Evolutionary conservation across 2,329 filamentous ascomycete genomes (phyloP).

Genomic region (Teratosphaeria gauchensis): DNA sequence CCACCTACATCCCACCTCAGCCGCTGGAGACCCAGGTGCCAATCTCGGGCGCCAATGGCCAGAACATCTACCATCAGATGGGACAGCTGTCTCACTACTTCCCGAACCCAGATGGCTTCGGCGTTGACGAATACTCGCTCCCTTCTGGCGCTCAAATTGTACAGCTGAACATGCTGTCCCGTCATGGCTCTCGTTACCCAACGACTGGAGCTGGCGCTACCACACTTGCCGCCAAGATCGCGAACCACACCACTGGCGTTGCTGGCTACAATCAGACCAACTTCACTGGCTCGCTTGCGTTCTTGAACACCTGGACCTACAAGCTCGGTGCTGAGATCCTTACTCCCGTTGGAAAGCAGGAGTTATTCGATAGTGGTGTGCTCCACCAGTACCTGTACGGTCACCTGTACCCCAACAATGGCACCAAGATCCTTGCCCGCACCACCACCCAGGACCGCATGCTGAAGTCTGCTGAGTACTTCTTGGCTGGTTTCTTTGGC

Average conservation of each 20-base stretch:
- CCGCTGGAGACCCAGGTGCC: slow-evolving; percentile 64
- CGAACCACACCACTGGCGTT: slow-evolving; percentile 37
- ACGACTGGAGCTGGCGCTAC: slow-evolving; percentile 49
- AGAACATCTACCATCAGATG: slow-evolving; percentile 61
- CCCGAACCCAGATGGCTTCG: slow-evolving; percentile 59
- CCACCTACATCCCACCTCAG: slow-evolving; percentile 57
- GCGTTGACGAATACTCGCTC: slow-evolving; percentile 60
- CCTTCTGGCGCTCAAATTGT: slow-evolving; percentile 58
- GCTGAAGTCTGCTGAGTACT: slow-evolving; percentile 68
- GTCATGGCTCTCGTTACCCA: slow-evolving; percentile 66
- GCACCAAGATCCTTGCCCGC: slow-evolving; percentile 61
- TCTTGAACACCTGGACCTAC: slow-evolving; percentile 61
- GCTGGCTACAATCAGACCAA: slow-evolving; percentile 37
- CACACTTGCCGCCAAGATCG: slow-evolving; percentile 48
- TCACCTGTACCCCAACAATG: slow-evolving; percentile 56
- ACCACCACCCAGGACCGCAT: slow-evolving; percentile 69
- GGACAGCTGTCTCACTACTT: slow-evolving; percentile 62
- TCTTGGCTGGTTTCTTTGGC: slow-evolving; percentile 70
- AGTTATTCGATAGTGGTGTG: slow-evolving; percentile 55
- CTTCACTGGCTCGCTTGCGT: slow-evolving; percentile 51
- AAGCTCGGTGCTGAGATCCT: slow-evolving; percentile 61
- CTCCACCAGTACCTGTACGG: slow-evolving; percentile 66
- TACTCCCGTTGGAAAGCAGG: slow-evolving; percentile 61
- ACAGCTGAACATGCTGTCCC: slow-evolving; percentile 62
- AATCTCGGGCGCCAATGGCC: slow-evolving; percentile 49